Percentiles rank a stretch among this genome's conserved stretches.
Conservation (phyloP, 1,139 yeast species). For the Suhomyces bolitotheri region DNA sequence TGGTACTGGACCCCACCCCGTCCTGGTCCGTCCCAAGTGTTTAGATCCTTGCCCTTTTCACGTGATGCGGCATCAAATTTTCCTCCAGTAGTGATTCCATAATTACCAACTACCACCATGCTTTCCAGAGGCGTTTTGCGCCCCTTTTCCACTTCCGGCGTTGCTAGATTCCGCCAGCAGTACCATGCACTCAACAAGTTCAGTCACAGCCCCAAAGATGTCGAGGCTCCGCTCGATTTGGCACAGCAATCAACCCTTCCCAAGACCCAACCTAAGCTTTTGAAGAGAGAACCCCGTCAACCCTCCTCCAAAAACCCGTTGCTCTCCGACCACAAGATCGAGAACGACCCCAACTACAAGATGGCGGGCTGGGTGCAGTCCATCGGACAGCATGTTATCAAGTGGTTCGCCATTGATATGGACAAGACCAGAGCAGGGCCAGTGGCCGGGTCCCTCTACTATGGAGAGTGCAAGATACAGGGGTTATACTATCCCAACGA, state of each 20-base stretch:
- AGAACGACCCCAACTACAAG: constrained; percentile 51
- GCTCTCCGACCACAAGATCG: constrained; percentile 57
- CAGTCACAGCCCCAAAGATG: constrained; percentile 22
- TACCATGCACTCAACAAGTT: constrained; percentile 22
- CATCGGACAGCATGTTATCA: constrained; percentile 71
- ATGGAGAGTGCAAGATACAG: constrained; percentile 83
- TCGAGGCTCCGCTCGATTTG: constrained; percentile 42
- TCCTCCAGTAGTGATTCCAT: too few species aligned
- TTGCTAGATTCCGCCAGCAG: constrained; percentile 15
- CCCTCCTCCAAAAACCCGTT: constrained; percentile 49
- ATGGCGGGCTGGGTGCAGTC: constrained; percentile 70
- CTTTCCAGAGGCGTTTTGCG: constrained; percentile 5
- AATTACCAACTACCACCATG: constrained; percentile 3
- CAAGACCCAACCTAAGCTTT: constrained; percentile 39
- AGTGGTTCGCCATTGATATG: constrained; percentile 77
- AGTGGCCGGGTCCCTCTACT: constrained; percentile 85
- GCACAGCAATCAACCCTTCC: constrained; percentile 55
- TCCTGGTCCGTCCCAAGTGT: too few species aligned
- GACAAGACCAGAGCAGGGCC: constrained; percentile 92
- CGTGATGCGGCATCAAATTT: constrained; percentile 6
- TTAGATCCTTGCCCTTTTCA: constrained; percentile 1
- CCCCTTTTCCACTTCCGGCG: constrained; percentile 3
- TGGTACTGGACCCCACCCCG: too few species aligned
- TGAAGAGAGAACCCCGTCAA: constrained; percentile 40
- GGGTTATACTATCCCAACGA: constrained; percentile 75